Evolutionary conservation across 179 eudicot species (phyloP).

Genomic region (Silene noctiflora): DNA sequence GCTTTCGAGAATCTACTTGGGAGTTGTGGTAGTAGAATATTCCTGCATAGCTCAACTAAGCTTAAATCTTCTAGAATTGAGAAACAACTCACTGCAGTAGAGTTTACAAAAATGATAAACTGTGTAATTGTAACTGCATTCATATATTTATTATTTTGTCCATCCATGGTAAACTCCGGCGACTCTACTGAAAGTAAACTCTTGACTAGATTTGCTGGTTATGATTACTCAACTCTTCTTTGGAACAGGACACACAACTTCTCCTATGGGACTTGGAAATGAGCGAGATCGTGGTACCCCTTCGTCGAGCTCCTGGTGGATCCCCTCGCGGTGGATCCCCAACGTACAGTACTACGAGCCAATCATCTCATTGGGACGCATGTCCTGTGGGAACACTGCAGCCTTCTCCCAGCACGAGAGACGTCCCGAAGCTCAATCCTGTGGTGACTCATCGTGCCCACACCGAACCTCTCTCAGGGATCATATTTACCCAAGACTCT

Average conservation of each 20-base stretch:
- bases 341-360: slow-evolving; percentile 70
- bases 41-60: neutral
- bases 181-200: too few species aligned
- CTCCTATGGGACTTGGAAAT: slow-evolving; percentile 85
- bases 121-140: too few species aligned
- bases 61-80: too few species aligned
- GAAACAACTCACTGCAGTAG: too few species aligned
- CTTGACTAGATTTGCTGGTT: neutral
- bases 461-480: slow-evolving; percentile 71
- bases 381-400: slow-evolving; percentile 62
- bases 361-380: slow-evolving; percentile 80
- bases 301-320: slow-evolving; percentile 70
- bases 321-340: slow-evolving; percentile 85
- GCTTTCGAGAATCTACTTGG: neutral
- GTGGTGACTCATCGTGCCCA: slow-evolving; percentile 76
- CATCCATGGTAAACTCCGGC: too few species aligned
- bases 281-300: slow-evolving; percentile 83
- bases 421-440: slow-evolving; percentile 83
- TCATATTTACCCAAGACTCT: slow-evolving; percentile 63
- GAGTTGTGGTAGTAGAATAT: neutral
- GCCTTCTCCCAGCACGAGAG: slow-evolving; percentile 82
- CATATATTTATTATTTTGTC: too few species aligned
- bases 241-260: slow-evolving; percentile 70
- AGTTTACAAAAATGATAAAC: too few species aligned
- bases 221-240: slow-evolving; percentile 14